Evolutionary conservation across 192 early-diverging fungal species (phyloP), one percentile per base, ranked within the genome.

Genomic region (Podochytrium sp.): DNA sequence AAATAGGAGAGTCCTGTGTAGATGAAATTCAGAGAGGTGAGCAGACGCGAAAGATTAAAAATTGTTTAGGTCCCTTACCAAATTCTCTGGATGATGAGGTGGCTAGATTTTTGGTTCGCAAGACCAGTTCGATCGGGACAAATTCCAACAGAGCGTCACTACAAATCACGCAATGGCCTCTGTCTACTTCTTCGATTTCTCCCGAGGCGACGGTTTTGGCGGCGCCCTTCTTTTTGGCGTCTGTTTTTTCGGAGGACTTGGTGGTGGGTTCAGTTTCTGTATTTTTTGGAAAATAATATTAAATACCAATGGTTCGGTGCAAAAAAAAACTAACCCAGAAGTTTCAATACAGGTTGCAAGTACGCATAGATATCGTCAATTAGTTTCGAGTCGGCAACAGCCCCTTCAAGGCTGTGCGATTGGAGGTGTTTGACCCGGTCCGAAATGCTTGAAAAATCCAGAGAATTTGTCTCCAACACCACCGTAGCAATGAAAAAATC

Each of bases 161-260:
- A 55, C 66, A 69, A n/a, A 69, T 69, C 20, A 53, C 30, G 33
- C 66, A 69, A 29, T 69, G 66, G 12, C 66, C 66, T 38, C 47
- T 25, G 34, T 69, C 66, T 6, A 51, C 38, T 23, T 49, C 42
- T 32, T 69, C 50, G 23, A 2, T 3, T 53, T 69, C 35, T 20
- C 10, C 34, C 5, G 51, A 4, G 16, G 6, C 14, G 23, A 51
- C n/a, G 6, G 52, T 69, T 55, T 6, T 7, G n/a, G 12, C 35
- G 2, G 14, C 34, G 18, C 10, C 32, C 33, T 42, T 50, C 51
- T 55, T 69, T 23, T 52, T 55, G 14, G 37, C 12, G 1, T 65
- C 63, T 41, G 42, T 3, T 27, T 65, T 65, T 5, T 65, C 63
- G 18, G 42, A 27, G 47, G 27, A 27, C 42, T 65, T 65, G 23